Base-by-base conservation (phyloP, 352 stramenopile species). In the Globisporangium apiculatum region DNA sequence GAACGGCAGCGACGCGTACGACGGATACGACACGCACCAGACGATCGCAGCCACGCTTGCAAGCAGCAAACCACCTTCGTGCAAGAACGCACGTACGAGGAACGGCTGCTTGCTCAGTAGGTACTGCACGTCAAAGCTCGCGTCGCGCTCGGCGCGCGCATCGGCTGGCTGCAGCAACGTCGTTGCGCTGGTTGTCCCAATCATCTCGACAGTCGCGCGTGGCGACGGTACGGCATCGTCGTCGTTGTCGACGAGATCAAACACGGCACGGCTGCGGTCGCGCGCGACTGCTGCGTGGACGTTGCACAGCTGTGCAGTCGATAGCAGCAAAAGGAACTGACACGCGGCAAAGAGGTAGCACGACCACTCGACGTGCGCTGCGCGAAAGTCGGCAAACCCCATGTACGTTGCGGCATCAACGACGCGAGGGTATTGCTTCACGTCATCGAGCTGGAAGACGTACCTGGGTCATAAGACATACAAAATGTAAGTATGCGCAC, bases 11-110 rank as follows among this genome's bases (percentile, higher is more conserved):
- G 75, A 90, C 24, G 71, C 59, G 49, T 95, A 95, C 41, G 85
- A 93, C 48, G 85, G 85, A 50, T 95, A 95, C 41, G 81, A 91
- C 0, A 91, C 81, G 57, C 79, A 87, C 81, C 81, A 91, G 11
- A 79, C 68, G 46, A 89, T 89, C 1, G 79, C 76, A 15, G 73
- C 81, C 45, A 71, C 76, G 58, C 81, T 87, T 14, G 76, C 81
- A 2, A 91, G 60, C 15, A 95, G 53, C 17, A 86, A 64, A 1
- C 83, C 80, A 46, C 83, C 83, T 41, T 92, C 83, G 10, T 76
- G 66, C 0, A 87, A 61, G 57, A 95, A 91, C 3, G 86, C 68
- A 24, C 80, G 73, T 7, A 83, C 73, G 0, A 75, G 57, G 53
- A 93, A 79, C 3, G 83, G 81, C 37, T 92, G 79, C 12, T 77